Conservation (phyloP, 2,329 filamentous ascomycete species). For the Didymella pomorum region DNA sequence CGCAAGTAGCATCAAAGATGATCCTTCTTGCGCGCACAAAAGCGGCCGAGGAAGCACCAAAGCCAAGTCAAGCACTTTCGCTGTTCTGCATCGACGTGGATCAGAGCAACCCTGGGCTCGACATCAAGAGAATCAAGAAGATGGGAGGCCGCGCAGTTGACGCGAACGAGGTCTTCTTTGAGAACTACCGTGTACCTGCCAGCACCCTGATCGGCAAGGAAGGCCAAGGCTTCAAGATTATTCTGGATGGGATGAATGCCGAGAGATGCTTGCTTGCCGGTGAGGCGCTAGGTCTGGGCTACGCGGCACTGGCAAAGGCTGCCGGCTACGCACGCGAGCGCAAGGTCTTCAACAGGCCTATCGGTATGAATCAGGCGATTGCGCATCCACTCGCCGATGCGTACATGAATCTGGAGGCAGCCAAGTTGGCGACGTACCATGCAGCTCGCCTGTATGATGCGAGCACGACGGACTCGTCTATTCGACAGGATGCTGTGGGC, state of each 20-base stretch:
- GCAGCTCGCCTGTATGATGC: conserved; percentile 66
- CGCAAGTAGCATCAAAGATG: conserved; percentile 84
- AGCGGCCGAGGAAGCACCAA: conserved; percentile 70
- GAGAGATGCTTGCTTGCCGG: conserved; percentile 66
- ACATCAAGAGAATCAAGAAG: conserved; percentile 78
- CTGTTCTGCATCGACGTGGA: conserved; percentile 84
- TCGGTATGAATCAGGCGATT: conserved; percentile 68
- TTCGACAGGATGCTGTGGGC: conserved; percentile 54
- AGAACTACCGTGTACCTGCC: conserved; percentile 73
- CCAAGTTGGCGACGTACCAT: conserved; percentile 68
- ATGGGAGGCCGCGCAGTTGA: conserved; percentile 86
- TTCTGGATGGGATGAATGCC: conserved; percentile 60
- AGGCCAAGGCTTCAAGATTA: conserved; percentile 78
- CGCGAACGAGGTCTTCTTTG: conserved; percentile 88
- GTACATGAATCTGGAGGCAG: conserved; percentile 69
- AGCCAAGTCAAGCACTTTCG: conserved; percentile 77
- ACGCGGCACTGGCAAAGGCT: conserved; percentile 64
- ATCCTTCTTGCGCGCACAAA: conserved; percentile 81
- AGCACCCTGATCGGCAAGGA: conserved; percentile 74
- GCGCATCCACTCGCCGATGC: conserved; percentile 66
- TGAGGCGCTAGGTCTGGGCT: conserved; percentile 81
- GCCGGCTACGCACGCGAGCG: conserved; percentile 59
- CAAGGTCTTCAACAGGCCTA: conserved; percentile 64
- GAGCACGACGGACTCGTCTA: conserved; percentile 39
- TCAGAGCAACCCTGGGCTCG: conserved; percentile 65